Evolutionary conservation across 768 basidiomycete species (phyloP).

Genomic region (Boletus subcaerulescens): DNA sequence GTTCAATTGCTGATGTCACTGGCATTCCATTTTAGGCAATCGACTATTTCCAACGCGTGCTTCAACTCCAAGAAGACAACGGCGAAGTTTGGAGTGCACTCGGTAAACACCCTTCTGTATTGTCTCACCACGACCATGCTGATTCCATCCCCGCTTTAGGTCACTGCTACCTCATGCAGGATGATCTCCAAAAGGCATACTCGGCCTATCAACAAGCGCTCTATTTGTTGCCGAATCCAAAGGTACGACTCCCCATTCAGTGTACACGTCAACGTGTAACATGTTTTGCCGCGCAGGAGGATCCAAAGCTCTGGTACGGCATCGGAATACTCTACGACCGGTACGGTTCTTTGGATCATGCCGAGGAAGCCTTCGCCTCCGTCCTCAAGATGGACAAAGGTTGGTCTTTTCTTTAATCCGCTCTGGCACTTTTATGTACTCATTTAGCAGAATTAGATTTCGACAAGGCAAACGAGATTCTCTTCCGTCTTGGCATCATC

Average conservation of each 20-base stretch:
- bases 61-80: conserved; percentile 89
- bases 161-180: conserved; percentile 98
- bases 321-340: conserved; percentile 99
- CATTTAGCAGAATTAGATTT: conserved; percentile 60
- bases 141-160: conserved; percentile 43
- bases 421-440: conserved; percentile 24
- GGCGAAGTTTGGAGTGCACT: conserved; percentile 99
- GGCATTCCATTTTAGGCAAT: conserved; percentile 64
- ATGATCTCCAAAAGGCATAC: conserved; percentile 98
- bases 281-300: conserved; percentile 51
- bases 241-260: conserved; percentile 46
- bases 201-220: conserved; percentile 98
- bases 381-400: conserved; percentile 97
- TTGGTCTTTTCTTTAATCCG: conserved; percentile 34
- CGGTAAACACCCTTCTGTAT: conserved; percentile 46
- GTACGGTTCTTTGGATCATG: conserved; percentile 97
- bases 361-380: conserved; percentile 96
- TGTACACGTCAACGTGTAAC: conserved; percentile 4
- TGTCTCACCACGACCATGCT: conserved; percentile 12
- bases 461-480: conserved; percentile 97
- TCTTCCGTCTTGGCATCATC: conserved; percentile 97
- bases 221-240: conserved; percentile 92
- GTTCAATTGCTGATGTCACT: conserved; percentile 30
- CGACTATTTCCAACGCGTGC: conserved; percentile 93
- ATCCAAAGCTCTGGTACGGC: conserved; percentile 99